Evolutionary conservation across 192 early-diverging fungal species (phyloP).

Genomic region (Phlyctochytrium planicorne): DNA sequence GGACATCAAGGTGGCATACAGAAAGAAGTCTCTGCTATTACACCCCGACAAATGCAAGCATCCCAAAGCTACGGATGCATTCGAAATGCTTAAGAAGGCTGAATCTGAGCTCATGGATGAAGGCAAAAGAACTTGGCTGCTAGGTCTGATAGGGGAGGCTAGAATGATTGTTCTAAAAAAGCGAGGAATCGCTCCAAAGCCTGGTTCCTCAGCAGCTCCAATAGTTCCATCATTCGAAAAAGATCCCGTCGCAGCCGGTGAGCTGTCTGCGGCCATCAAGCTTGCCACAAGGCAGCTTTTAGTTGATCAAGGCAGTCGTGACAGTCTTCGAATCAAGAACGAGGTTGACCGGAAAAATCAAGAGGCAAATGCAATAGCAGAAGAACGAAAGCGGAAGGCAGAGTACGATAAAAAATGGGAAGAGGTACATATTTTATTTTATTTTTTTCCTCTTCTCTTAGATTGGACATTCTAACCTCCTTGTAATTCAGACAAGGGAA

Average conservation of each 20-base stretch:
- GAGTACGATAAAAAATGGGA: slow-evolving; percentile 53
- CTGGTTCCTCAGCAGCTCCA: neutral
- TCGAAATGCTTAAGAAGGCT: slow-evolving; percentile 57
- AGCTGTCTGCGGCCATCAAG: slow-evolving; percentile 27
- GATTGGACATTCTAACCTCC: neutral
- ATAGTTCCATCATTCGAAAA: neutral
- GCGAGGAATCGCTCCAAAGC: slow-evolving; percentile 13
- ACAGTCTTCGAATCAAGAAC: slow-evolving; percentile 42
- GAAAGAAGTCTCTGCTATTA: slow-evolving; percentile 52
- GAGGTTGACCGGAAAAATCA: slow-evolving; percentile 45
- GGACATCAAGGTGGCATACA: slow-evolving; percentile 36
- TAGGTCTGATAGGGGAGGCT: slow-evolving; percentile 40
- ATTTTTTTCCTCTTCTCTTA: slow-evolving; percentile 6
- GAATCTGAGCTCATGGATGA: slow-evolving; percentile 46
- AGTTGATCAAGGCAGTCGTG: slow-evolving; percentile 30
- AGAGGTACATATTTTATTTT: slow-evolving; percentile 15
- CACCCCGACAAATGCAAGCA: slow-evolving; percentile 62
- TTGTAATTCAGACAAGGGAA: slow-evolving; percentile 40
- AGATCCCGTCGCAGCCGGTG: slow-evolving; percentile 4
- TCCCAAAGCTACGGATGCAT: slow-evolving; percentile 47
- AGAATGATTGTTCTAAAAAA: slow-evolving; percentile 33
- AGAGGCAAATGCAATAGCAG: slow-evolving; percentile 33
- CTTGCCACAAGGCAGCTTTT: slow-evolving; percentile 39
- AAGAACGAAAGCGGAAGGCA: slow-evolving; percentile 43
- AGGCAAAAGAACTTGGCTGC: slow-evolving; percentile 36